Conservation (phyloP, 345 rosid genomes). For the Lepidium aucheri region DNA sequence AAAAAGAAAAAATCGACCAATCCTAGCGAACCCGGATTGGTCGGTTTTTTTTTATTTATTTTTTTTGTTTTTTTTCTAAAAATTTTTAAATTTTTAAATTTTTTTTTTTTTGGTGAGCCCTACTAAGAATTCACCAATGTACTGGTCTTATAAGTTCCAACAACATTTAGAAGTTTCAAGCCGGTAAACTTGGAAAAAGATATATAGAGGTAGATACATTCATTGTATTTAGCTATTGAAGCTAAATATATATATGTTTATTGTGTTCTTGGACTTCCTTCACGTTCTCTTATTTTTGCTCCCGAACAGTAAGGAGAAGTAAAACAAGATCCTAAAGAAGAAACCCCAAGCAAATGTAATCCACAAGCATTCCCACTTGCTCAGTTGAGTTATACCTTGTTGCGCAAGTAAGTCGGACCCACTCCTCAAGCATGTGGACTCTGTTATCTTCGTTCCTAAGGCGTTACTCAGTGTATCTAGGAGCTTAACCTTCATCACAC, state of each 20-base stretch:
- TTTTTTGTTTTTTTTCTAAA: too few species aligned
- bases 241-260: neutral
- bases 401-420: constrained; percentile 27
- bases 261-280: constrained; percentile 6
- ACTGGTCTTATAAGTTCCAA: too few species aligned
- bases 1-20: too few species aligned
- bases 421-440: constrained; percentile 29
- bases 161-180: neutral
- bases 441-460: constrained; percentile 26
- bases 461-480: constrained; percentile 24
- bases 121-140: too few species aligned
- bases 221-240: neutral
- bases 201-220: neutral
- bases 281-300: constrained; percentile 39
- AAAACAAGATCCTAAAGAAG: constrained; percentile 34
- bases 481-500: constrained; percentile 19
- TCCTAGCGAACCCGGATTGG: too few species aligned
- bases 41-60: too few species aligned
- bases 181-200: neutral
- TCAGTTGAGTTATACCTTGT: constrained; percentile 29
- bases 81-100: too few species aligned
- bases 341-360: constrained; percentile 33
- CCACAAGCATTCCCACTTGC: constrained; percentile 36
- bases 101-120: too few species aligned
- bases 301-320: constrained; percentile 30